Percentiles rank a stretch among this genome's conserved stretches.
phyloP scores from a whole-genome alignment of 345 rosid genomes.

The Salix koriyanagi region DNA sequence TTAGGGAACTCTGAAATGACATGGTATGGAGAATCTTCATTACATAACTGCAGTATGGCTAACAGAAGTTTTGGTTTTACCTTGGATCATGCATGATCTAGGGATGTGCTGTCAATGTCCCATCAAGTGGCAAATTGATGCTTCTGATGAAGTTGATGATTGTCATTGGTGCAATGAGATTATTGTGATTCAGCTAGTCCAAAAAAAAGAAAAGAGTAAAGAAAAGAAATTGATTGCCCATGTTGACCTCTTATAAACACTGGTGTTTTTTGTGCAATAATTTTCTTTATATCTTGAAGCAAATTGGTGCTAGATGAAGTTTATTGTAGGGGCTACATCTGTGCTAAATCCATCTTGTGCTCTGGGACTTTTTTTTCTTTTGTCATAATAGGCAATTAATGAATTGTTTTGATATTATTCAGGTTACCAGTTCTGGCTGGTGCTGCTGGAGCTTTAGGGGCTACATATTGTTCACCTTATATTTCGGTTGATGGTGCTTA shows the following conservation, averaged over 20 bases:
- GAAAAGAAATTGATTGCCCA: neutral
- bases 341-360: neutral
- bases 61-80: neutral
- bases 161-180: neutral
- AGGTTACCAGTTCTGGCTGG: conserved; percentile 90
- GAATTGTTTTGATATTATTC: conserved; percentile 20
- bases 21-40: conserved; percentile 47
- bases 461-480: conserved; percentile 71
- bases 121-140: neutral
- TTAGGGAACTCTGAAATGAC: conserved; percentile 89
- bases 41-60: neutral
- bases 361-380: neutral
- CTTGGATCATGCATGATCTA: neutral
- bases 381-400: neutral
- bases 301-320: neutral
- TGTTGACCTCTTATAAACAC: neutral
- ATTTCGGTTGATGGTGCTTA: conserved; percentile 67
- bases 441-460: conserved; percentile 75
- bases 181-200: neutral
- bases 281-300: neutral
- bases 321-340: neutral
- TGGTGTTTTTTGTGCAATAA: neutral
- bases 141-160: too few relatives aligned
- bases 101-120: neutral
- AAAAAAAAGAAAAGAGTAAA: neutral